Evolutionary conservation across 768 basidiomycete species (phyloP).

Genomic region (Pulveroboletus sp.): DNA sequence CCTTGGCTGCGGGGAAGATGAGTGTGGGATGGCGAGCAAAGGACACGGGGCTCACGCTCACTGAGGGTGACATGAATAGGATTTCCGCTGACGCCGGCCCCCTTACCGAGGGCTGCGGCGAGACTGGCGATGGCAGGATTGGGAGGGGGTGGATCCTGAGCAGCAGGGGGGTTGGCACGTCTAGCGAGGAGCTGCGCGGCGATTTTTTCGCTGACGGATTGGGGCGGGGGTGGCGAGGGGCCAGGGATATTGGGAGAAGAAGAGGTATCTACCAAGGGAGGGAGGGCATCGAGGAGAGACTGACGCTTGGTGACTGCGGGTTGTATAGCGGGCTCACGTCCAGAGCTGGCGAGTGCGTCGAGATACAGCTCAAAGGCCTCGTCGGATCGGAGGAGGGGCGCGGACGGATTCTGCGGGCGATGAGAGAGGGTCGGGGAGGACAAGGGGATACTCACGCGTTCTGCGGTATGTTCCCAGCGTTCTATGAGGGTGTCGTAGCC

Average conservation of each 20-base stretch:
- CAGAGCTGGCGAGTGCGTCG: constrained; percentile 58
- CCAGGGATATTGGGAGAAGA: constrained; percentile 16
- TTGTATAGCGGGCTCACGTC: constrained; percentile 53
- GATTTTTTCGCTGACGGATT: constrained; percentile 40
- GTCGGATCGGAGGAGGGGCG: constrained; percentile 68
- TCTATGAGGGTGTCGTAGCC: constrained; percentile 72
- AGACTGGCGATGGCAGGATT: constrained; percentile 40
- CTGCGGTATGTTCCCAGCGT: constrained; percentile 81
- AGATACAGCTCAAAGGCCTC: constrained; percentile 78
- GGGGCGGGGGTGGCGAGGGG: constrained; percentile 6
- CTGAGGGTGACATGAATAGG: constrained; percentile 82
- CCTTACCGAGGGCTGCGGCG: constrained; percentile 40
- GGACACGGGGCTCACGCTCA: constrained; percentile 56
- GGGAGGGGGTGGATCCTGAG: constrained; percentile 14
- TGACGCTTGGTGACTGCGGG: constrained; percentile 71
- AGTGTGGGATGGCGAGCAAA: background rate
- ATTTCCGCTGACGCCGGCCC: constrained; percentile 43
- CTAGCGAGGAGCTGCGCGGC: constrained; percentile 39
- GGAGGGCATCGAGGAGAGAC: constrained; percentile 43
- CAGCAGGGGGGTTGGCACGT: constrained; percentile 13
- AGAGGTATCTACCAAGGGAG: constrained; percentile 15
- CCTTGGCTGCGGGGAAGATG: constrained; percentile 50
- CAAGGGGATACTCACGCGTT: constrained; percentile 60
- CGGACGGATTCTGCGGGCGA: constrained; percentile 54
- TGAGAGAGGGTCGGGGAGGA: background rate